A percentile compares a stretch with the other conserved stretches of the same genome.
phyloP scores from a whole-genome alignment of 1,284 basidiomycete species.

The Entoloma clypeatum region DNA sequence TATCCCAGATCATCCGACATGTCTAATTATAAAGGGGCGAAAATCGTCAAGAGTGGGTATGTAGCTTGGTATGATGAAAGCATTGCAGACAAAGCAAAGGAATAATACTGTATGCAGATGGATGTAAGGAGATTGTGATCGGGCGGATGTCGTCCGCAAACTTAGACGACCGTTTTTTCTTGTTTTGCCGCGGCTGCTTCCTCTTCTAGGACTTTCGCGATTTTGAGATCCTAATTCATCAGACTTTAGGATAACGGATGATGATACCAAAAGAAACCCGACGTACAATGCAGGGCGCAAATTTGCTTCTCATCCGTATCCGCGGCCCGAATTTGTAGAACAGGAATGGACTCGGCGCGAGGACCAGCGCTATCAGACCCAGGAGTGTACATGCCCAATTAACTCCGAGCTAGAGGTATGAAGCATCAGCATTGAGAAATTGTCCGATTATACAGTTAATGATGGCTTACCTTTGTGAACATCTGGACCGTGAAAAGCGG shows the following conservation, averaged over 20 bases:
- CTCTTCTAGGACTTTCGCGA: constrained; percentile 36
- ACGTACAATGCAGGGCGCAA: constrained; percentile 52
- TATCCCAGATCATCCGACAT: too few species aligned
- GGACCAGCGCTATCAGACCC: constrained; percentile 46
- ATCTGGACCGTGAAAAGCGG: constrained; percentile 67
- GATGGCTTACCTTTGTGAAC: constrained; percentile 44
- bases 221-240: constrained; percentile 37
- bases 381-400: constrained; percentile 57
- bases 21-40: too few species aligned
- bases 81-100: too few species aligned
- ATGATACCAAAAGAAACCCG: not conserved
- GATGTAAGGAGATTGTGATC: too few species aligned
- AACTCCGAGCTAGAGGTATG: constrained; percentile 44
- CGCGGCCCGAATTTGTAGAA: constrained; percentile 56
- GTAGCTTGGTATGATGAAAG: too few species aligned
- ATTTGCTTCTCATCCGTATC: constrained; percentile 45
- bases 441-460: not conserved
- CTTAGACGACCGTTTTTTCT: too few species aligned
- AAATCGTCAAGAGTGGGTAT: too few species aligned
- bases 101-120: too few species aligned
- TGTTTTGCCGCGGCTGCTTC: too few species aligned
- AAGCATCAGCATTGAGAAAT: constrained; percentile 4
- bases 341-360: constrained; percentile 56
- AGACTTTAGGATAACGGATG: not conserved
- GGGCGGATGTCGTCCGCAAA: too few species aligned